Conservation (phyloP, 2,329 filamentous ascomycete species). For the Thelonectria blattea region DNA sequence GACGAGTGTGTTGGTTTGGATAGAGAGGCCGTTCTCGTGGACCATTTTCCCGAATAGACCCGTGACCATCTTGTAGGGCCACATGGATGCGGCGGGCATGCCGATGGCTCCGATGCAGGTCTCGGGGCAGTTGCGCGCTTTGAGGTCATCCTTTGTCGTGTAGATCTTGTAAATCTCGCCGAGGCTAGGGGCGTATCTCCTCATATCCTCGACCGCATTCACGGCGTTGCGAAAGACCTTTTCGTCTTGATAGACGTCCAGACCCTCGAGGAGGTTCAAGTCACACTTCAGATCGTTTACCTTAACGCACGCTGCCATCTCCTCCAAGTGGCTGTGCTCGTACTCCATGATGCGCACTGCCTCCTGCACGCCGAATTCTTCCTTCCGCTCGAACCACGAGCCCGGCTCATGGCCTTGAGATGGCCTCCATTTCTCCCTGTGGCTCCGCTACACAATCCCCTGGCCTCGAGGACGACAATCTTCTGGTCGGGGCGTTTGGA, state of each 20-base stretch:
- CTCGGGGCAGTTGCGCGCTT: constrained; percentile 5
- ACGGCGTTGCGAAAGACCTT: constrained; percentile 14
- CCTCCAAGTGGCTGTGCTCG: constrained; percentile 18
- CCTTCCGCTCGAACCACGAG: constrained; percentile 18
- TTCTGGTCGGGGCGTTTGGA: constrained; percentile 18
- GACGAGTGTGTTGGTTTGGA: constrained; percentile 14
- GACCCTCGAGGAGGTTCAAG: constrained; percentile 5
- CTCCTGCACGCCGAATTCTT: constrained; percentile 15
- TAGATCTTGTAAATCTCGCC: constrained; percentile 5
- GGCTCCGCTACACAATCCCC: constrained; percentile 26
- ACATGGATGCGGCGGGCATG: constrained; percentile 16
- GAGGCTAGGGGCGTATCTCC: not conserved
- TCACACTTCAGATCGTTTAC: constrained; percentile 10
- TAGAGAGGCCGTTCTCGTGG: constrained; percentile 6
- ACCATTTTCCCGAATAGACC: constrained; percentile 10
- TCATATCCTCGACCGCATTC: constrained; percentile 15
- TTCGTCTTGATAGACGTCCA: constrained; percentile 16
- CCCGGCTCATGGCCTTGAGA: constrained; percentile 19
- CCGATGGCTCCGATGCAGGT: constrained; percentile 16
- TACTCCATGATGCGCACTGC: constrained; percentile 21
- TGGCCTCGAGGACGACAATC: constrained; percentile 28
- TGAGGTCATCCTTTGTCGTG: constrained; percentile 9
- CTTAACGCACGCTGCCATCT: constrained; percentile 14
- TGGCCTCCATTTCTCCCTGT: constrained; percentile 36
- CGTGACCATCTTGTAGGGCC: constrained; percentile 23